Conservation (phyloP, 208 protist species). For the Phytomonas sp. region DNA sequence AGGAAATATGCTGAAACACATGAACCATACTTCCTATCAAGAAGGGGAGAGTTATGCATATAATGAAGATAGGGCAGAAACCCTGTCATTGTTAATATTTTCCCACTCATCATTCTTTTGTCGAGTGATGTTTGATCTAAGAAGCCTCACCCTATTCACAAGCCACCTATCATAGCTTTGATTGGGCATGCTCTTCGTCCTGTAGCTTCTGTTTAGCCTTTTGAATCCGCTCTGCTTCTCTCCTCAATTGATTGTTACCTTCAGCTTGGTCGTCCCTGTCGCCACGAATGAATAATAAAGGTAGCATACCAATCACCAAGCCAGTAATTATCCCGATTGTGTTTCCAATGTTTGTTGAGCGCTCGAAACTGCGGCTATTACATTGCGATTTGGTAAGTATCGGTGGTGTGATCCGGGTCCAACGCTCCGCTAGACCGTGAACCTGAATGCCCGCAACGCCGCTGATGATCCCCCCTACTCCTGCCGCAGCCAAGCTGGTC, state of each 20-base stretch:
- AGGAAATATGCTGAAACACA: background rate
- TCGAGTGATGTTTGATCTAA: background rate
- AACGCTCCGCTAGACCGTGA: slow-evolving; percentile 76
- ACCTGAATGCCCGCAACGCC: slow-evolving; percentile 82
- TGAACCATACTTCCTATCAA: background rate
- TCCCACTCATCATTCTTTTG: background rate
- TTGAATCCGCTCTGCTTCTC: slow-evolving; percentile 26
- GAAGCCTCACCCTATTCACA: background rate
- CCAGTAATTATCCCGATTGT: slow-evolving; percentile 77
- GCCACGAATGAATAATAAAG: slow-evolving; percentile 51
- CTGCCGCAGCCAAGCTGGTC: slow-evolving; percentile 70
- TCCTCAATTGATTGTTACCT: slow-evolving; percentile 21
- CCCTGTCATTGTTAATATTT: background rate
- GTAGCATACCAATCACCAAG: slow-evolving; percentile 64
- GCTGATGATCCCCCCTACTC: slow-evolving; percentile 71
- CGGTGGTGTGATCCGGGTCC: slow-evolving; percentile 42
- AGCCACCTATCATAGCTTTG: slow-evolving; percentile 9
- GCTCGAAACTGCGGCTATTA: slow-evolving; percentile 20
- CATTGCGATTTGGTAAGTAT: slow-evolving; percentile 49
- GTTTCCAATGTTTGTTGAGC: slow-evolving; percentile 44
- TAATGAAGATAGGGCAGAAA: background rate
- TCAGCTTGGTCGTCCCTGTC: slow-evolving; percentile 19
- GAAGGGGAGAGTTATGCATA: background rate
- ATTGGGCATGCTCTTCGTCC: slow-evolving; percentile 17
- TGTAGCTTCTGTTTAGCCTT: slow-evolving; percentile 16